Conservation (phyloP, 768 basidiomycete genomes). For the Tricholoma saponaceum region DNA sequence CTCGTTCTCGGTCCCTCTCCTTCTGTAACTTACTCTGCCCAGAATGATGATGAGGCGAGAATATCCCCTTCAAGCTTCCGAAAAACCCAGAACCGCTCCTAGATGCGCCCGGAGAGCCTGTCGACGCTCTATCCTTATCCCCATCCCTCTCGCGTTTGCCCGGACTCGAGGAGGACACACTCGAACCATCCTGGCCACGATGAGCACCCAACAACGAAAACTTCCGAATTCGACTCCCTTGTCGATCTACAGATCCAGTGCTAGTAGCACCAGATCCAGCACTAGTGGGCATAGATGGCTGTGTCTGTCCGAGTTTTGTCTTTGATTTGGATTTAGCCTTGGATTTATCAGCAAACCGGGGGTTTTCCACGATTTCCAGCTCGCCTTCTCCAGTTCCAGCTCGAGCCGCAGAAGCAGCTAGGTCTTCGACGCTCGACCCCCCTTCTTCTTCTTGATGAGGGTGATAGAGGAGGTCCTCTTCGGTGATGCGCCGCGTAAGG, state of each 20-base stretch:
- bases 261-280: neutral
- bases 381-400: constrained; percentile 16
- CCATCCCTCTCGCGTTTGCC: no score
- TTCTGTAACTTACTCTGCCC: neutral
- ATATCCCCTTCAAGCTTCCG: constrained; percentile 43
- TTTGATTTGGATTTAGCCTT: neutral
- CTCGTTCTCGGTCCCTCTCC: constrained; percentile 6
- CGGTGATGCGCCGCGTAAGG: constrained; percentile 29
- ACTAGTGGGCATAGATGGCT: neutral
- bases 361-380: constrained; percentile 53
- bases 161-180: neutral
- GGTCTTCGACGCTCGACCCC: constrained; percentile 32
- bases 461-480: constrained; percentile 21
- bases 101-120: neutral
- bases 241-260: no score
- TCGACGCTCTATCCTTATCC: neutral
- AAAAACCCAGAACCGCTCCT: constrained; percentile 30
- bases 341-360: constrained; percentile 30
- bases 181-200: neutral
- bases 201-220: neutral
- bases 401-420: constrained; percentile 14
- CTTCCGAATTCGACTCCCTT: neutral
- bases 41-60: constrained; percentile 21
- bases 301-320: neutral
- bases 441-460: constrained; percentile 20